These are phyloP conservation scores for Aspergillus pseudoviridinutans DNA, from an alignment of 2,329 filamentous ascomycete species.

Conservation along the genomic window DNA sequence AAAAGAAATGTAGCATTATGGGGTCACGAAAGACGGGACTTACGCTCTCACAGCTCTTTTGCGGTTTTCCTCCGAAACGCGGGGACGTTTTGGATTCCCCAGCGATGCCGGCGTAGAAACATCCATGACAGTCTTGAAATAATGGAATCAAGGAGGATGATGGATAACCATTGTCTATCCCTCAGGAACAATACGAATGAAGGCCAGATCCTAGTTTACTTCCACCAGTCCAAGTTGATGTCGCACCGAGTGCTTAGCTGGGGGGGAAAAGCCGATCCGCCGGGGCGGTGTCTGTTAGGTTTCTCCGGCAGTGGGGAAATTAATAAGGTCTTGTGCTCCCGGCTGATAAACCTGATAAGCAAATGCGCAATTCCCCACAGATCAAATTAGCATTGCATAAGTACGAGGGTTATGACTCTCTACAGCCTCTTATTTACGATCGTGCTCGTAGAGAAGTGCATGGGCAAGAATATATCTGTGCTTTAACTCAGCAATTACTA, in stretches of 20 bases:
- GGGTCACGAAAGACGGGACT: conserved; percentile 7
- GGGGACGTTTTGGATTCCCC: conserved; percentile 35
- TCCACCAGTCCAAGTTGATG: background rate
- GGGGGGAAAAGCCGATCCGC: background rate
- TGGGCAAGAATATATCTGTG: background rate
- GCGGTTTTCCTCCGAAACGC: conserved; percentile 39
- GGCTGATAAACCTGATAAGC: background rate
- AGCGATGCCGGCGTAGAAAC: conserved; percentile 23
- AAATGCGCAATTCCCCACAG: background rate
- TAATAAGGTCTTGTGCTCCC: background rate
- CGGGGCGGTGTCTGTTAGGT: background rate
- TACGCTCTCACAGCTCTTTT: conserved; percentile 41
- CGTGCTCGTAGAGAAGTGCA: background rate
- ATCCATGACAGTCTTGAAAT: conserved; percentile 24
- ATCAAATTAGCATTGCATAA: background rate
- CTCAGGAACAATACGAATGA: background rate
- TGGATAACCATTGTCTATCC: conserved; percentile 20
- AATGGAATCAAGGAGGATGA: conserved; percentile 21
- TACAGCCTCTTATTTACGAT: background rate
- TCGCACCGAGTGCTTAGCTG: background rate
- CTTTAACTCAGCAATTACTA: background rate
- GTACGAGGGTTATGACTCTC: background rate
- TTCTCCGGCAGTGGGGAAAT: background rate
- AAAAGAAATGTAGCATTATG: background rate
- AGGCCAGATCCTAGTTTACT: background rate